phyloP scores from a whole-genome alignment of 2,329 filamentous ascomycete species.

The Colletotrichum endophyticum region DNA sequence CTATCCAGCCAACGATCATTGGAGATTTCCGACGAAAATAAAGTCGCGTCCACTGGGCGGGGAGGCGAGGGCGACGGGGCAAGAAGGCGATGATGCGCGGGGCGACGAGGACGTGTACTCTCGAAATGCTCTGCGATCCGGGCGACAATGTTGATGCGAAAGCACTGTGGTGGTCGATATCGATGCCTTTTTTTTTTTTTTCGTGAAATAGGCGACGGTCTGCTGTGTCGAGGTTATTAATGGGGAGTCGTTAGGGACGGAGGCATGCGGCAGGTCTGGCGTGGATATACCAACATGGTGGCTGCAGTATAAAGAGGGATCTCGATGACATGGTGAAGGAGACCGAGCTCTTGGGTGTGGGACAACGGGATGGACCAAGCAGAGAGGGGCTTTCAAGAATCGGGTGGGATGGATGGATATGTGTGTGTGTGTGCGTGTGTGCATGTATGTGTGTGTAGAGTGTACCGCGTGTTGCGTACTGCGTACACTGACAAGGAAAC shows the following conservation, averaged over 20 bases:
- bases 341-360: conserved; percentile 23
- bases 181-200: not conserved
- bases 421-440: not conserved
- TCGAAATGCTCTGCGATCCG: not conserved
- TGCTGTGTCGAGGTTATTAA: not conserved
- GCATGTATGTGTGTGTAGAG: not conserved
- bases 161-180: not conserved
- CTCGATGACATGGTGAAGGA: conserved; percentile 23
- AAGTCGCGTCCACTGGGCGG: not conserved
- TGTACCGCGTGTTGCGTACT: not conserved
- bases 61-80: not conserved
- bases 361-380: conserved; percentile 21
- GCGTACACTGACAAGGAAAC: not conserved
- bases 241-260: not conserved
- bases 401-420: conserved; percentile 10
- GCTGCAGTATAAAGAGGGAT: conserved; percentile 14
- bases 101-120: not conserved
- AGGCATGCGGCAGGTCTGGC: conserved; percentile 11
- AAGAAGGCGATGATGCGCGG: not conserved
- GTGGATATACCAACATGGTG: conserved; percentile 22
- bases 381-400: conserved; percentile 18
- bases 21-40: not conserved
- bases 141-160: not conserved
- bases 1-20: not conserved
- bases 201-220: not conserved